These are phyloP conservation scores for Lachancea kluyveri DNA, from an alignment of 805 yeast genomes.

Conservation along the genomic window DNA sequence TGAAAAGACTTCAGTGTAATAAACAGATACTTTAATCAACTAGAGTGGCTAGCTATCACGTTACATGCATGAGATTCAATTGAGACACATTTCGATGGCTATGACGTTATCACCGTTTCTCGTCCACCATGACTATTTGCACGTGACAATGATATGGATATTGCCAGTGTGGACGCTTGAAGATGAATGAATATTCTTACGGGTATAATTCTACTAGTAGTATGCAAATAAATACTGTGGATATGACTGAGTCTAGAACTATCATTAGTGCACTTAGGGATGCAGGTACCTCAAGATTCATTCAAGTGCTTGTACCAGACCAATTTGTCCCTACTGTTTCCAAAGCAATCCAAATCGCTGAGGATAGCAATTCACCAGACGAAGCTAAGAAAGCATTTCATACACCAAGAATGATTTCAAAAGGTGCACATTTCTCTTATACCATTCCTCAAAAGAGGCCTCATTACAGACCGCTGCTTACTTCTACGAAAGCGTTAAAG, in stretches of 20 bases:
- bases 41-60: too few species aligned
- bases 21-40: too few species aligned
- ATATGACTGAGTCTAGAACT: constrained; percentile 20
- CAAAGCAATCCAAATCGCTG: constrained; percentile 25
- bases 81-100: too few species aligned
- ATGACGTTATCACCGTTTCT: too few species aligned
- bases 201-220: too few species aligned
- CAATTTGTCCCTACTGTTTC: constrained; percentile 26
- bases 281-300: constrained; percentile 20
- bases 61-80: too few species aligned
- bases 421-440: constrained; percentile 67
- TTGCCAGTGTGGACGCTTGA: too few species aligned
- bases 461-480: constrained; percentile 46
- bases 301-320: constrained; percentile 22
- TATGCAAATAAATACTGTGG: not conserved
- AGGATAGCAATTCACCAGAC: constrained; percentile 15
- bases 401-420: constrained; percentile 42
- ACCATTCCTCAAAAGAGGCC: constrained; percentile 59
- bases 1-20: too few species aligned
- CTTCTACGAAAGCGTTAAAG: constrained; percentile 52
- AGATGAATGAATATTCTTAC: too few species aligned
- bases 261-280: constrained; percentile 20
- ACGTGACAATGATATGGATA: too few species aligned
- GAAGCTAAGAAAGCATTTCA: constrained; percentile 31
- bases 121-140: too few species aligned